phyloP scores from a whole-genome alignment of 352 stramenopile species.

The Globisporangium ultimum region DNA sequence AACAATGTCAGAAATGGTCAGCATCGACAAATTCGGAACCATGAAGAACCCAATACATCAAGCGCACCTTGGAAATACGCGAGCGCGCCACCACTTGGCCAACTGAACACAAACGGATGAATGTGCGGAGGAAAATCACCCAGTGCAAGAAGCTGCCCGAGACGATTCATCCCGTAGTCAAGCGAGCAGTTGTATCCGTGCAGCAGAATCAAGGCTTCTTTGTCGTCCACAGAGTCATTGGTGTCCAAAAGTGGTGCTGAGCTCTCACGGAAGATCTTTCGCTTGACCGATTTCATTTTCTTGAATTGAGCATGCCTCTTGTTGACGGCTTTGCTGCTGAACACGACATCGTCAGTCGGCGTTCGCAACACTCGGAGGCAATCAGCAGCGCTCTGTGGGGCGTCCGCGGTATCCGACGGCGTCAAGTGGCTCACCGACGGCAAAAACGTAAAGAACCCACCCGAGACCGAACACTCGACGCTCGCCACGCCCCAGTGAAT shows the following conservation, averaged over 20 bases:
- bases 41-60: too few species aligned
- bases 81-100: constrained; percentile 30
- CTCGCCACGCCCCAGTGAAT: constrained; percentile 75
- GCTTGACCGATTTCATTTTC: constrained; percentile 16
- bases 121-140: constrained; percentile 34
- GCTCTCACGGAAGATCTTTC: constrained; percentile 19
- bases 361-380: constrained; percentile 39
- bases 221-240: not conserved
- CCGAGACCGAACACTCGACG: constrained; percentile 75
- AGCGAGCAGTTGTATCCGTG: constrained; percentile 40
- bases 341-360: constrained; percentile 48
- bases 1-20: not conserved
- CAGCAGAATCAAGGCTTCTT: constrained; percentile 30
- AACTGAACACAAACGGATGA: constrained; percentile 44
- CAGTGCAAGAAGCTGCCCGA: constrained; percentile 28
- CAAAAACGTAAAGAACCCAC: constrained; percentile 71
- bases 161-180: constrained; percentile 26
- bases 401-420: constrained; percentile 23
- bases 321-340: constrained; percentile 22
- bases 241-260: constrained; percentile 16
- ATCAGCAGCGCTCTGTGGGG: constrained; percentile 34
- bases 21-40: too few species aligned
- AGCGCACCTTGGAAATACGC: constrained; percentile 27
- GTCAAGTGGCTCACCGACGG: constrained; percentile 56
- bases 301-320: constrained; percentile 6